phyloP scores from a whole-genome alignment of 2,329 filamentous ascomycete species.

The Botrytis cinerea region DNA sequence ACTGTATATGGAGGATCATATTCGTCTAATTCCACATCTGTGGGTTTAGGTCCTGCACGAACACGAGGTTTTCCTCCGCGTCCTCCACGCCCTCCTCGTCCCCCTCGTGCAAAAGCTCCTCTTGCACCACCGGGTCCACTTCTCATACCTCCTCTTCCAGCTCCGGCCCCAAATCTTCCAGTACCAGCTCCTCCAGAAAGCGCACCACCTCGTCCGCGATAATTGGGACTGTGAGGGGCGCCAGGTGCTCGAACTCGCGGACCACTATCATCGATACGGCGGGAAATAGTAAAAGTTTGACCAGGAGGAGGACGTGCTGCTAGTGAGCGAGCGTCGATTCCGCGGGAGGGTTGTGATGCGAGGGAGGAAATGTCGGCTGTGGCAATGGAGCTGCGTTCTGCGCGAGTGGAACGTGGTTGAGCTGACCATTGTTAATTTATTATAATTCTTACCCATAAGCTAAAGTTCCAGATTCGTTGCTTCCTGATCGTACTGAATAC shows the following conservation, averaged over 20 bases:
- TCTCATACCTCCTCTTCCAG: slow-evolving; percentile 33
- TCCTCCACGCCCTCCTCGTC: slow-evolving; percentile 19
- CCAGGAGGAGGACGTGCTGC: slow-evolving; percentile 36
- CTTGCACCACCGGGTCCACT: slow-evolving; percentile 6
- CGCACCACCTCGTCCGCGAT: slow-evolving; percentile 21
- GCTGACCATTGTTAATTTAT: slow-evolving; percentile 1
- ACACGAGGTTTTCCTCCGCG: slow-evolving; percentile 15
- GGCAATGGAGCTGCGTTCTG: slow-evolving; percentile 33
- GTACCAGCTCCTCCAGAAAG: neutral
- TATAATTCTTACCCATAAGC: neutral
- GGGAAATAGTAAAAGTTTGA: slow-evolving; percentile 31
- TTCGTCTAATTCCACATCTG: slow-evolving; percentile 11
- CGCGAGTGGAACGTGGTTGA: slow-evolving; percentile 17
- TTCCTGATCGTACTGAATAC: too few species aligned
- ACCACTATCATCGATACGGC: slow-evolving; percentile 22
- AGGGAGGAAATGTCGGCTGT: slow-evolving; percentile 38
- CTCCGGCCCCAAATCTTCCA: slow-evolving; percentile 29
- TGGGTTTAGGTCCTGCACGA: neutral
- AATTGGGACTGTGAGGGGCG: slow-evolving; percentile 2
- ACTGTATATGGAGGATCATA: slow-evolving; percentile 31
- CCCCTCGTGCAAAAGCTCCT: slow-evolving; percentile 9
- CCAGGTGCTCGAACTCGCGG: neutral
- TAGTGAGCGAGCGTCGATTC: slow-evolving; percentile 41
- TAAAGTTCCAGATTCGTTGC: neutral
- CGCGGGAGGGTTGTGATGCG: slow-evolving; percentile 32